A percentile compares a stretch with the other conserved stretches of the same genome.
Conservation (phyloP, 768 basidiomycete genomes). For the Dictyophora rubrovolvata region DNA sequence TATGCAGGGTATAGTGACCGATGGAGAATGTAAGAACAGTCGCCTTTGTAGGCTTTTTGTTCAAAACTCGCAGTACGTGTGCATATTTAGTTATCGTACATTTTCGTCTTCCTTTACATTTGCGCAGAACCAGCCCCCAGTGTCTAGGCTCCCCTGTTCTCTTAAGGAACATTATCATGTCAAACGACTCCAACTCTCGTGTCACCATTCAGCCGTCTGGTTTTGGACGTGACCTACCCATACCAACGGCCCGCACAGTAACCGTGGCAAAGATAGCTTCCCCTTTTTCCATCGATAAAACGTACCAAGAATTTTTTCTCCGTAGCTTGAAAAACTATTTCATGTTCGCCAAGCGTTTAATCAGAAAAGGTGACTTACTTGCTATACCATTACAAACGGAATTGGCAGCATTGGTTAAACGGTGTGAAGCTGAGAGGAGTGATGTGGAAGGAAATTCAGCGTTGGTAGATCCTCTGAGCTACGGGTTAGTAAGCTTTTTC, state of each 20-base stretch:
- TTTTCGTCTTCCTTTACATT: conserved; percentile 1
- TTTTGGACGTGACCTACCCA: conserved; percentile 46
- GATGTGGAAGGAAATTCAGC: conserved; percentile 16
- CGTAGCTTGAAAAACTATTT: conserved; percentile 58
- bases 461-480: background rate
- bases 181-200: conserved; percentile 13
- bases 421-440: conserved; percentile 17
- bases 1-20: conserved; percentile 41
- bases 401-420: conserved; percentile 16
- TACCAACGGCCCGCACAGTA: conserved; percentile 60
- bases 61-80: conserved; percentile 27
- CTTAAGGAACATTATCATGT: conserved; percentile 35
- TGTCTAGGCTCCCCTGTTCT: conserved; percentile 39
- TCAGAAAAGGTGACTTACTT: conserved; percentile 69
- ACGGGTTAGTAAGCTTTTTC: background rate
- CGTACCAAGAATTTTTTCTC: conserved; percentile 53
- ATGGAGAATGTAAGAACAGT: conserved; percentile 23
- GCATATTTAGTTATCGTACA: conserved; percentile 15
- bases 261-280: conserved; percentile 78
- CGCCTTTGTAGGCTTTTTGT: conserved; percentile 53
- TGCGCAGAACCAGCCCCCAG: conserved; percentile 3
- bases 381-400: conserved; percentile 54
- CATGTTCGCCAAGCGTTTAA: conserved; percentile 37
- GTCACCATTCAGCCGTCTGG: conserved; percentile 43
- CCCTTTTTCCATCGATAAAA: conserved; percentile 52